These are phyloP conservation scores for Sanguinoderma infundibulare DNA, from an alignment of 1,284 basidiomycete genomes.

Conservation along the genomic window DNA sequence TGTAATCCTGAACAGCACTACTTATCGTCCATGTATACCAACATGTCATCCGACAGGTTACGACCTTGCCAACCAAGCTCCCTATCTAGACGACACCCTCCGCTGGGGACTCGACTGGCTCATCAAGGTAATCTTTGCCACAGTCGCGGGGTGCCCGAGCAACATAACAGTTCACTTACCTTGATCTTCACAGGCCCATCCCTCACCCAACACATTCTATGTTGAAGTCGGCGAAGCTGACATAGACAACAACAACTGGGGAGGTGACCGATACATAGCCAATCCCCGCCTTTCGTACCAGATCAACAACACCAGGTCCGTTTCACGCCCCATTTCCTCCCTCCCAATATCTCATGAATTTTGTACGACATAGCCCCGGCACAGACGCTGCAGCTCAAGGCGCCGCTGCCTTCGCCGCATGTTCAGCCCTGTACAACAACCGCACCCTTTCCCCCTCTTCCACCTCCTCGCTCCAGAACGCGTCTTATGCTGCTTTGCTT, in stretches of 20 bases:
- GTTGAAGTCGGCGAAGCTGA: slow-evolving; percentile 73
- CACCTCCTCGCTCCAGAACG: slow-evolving; percentile 74
- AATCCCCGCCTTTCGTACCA: slow-evolving; percentile 74
- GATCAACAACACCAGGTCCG: slow-evolving; percentile 67
- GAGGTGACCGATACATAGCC: slow-evolving; percentile 84
- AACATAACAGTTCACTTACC: background rate
- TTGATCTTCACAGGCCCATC: slow-evolving; percentile 67
- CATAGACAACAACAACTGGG: slow-evolving; percentile 85
- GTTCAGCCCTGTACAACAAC: slow-evolving; percentile 77
- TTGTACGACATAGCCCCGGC: slow-evolving; percentile 58
- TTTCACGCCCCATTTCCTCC: background rate
- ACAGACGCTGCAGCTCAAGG: slow-evolving; percentile 88
- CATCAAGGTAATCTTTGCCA: slow-evolving; percentile 63
- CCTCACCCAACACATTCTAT: slow-evolving; percentile 73
- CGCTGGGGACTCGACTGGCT: slow-evolving; percentile 93
- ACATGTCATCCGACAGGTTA: slow-evolving; percentile 57
- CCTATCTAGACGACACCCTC: slow-evolving; percentile 86
- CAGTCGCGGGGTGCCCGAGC: background rate
- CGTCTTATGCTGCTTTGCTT: slow-evolving; percentile 72
- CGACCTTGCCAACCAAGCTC: slow-evolving; percentile 82
- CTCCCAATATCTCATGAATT: background rate
- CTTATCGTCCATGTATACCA: slow-evolving; percentile 1
- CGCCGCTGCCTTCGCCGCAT: slow-evolving; percentile 86
- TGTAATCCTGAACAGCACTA: background rate
- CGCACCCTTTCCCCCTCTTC: slow-evolving; percentile 47